Evolutionary conservation across 75 land plant genomes (phyloP).

Genomic region (Gnetum montanum): DNA sequence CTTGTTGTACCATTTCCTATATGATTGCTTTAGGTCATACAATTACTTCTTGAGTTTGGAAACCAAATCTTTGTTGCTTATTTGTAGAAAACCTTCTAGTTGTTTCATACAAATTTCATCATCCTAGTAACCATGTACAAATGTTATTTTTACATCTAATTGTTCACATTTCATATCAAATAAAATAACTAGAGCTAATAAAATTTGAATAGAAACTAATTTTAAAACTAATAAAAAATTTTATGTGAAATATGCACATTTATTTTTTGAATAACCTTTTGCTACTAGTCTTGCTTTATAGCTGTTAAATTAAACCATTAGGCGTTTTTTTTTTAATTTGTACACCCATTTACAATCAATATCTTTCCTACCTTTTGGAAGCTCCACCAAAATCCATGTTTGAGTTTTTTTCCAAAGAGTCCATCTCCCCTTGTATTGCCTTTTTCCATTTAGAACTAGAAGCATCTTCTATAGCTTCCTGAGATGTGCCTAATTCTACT

Average conservation of each 20-base stretch:
- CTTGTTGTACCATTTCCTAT: background rate
- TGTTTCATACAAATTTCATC: background rate
- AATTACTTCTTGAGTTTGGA: background rate
- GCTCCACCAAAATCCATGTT: background rate
- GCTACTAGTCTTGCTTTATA: background rate
- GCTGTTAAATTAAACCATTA: background rate
- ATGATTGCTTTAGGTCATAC: background rate
- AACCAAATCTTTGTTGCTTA: background rate
- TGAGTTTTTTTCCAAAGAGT: background rate
- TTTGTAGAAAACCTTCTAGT: background rate
- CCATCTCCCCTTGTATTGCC: background rate
- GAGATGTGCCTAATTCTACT: background rate
- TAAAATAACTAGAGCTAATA: background rate
- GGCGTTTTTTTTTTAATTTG: background rate
- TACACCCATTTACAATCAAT: background rate
- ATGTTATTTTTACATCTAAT: background rate
- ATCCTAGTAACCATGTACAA: background rate
- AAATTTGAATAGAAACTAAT: background rate
- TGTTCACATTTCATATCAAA: background rate
- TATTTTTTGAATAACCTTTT: background rate
- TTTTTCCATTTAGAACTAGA: background rate
- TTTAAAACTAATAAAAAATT: background rate
- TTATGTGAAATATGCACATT: background rate
- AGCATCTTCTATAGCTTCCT: background rate
- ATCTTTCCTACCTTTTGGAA: background rate